These are phyloP conservation scores for Apodospora peruviana DNA, from an alignment of 495 filamentous ascomycete genomes.

Conservation along the genomic window DNA sequence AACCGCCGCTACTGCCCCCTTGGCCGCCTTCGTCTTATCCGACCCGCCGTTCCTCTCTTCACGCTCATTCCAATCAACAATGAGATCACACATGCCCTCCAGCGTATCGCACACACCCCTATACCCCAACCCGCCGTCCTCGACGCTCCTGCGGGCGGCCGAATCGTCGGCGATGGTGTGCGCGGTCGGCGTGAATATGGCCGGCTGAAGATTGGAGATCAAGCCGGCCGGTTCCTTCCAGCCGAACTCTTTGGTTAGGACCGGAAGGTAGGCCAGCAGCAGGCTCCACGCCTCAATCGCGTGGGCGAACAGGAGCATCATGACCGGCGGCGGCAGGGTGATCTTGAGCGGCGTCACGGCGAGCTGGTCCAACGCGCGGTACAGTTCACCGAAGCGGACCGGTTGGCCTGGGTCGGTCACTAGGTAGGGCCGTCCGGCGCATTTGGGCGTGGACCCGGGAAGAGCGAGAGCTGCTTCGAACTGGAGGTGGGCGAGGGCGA, in stretches of 20 bases:
- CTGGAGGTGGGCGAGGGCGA: slow-evolving; percentile 50
- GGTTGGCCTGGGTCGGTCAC: slow-evolving; percentile 36
- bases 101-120: slow-evolving; percentile 35
- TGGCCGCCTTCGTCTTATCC: neutral
- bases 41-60: neutral
- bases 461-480: slow-evolving; percentile 49
- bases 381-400: slow-evolving; percentile 27
- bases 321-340: slow-evolving; percentile 32
- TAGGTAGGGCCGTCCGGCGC: slow-evolving; percentile 37
- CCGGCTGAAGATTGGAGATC: slow-evolving; percentile 46
- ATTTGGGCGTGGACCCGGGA: slow-evolving; percentile 23
- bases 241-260: slow-evolving; percentile 31
- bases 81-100: slow-evolving; percentile 47
- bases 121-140: slow-evolving; percentile 51
- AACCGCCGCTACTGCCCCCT: neutral
- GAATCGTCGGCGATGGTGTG: slow-evolving; percentile 44
- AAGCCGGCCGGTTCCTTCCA: slow-evolving; percentile 26
- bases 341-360: slow-evolving; percentile 24
- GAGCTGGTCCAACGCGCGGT: slow-evolving; percentile 14
- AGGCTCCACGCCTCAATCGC: slow-evolving; percentile 37
- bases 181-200: slow-evolving; percentile 37
- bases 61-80: slow-evolving; percentile 44
- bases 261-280: slow-evolving; percentile 22
- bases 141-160: slow-evolving; percentile 37
- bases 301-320: slow-evolving; percentile 43